A percentile compares a stretch with the other conserved stretches of the same genome.
phyloP scores from a whole-genome alignment of 257 asterid genomes.

The Cinchona pubescens region DNA sequence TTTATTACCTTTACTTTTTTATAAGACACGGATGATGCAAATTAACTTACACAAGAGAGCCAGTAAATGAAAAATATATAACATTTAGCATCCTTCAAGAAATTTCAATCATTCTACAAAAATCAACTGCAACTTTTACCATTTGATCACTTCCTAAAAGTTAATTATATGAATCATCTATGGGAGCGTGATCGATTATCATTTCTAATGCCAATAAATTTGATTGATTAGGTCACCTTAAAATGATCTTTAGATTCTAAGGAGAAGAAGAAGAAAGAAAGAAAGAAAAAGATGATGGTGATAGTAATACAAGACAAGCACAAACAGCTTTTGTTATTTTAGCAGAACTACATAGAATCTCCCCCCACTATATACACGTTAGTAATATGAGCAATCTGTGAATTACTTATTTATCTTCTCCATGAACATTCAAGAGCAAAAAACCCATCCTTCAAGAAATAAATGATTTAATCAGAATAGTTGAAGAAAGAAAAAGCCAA shows the following conservation, averaged over 20 bases:
- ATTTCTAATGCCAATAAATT: too few relatives aligned
- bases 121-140: neutral
- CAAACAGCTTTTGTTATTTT: neutral
- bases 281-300: neutral
- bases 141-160: neutral
- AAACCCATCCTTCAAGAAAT: neutral
- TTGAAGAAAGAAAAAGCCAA: neutral
- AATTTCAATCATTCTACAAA: neutral
- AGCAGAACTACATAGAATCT: neutral
- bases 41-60: neutral
- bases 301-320: neutral
- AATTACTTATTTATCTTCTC: too few relatives aligned
- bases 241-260: too few relatives aligned
- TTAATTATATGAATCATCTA: too few relatives aligned
- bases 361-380: neutral
- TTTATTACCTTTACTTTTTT: conserved; percentile 4
- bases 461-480: neutral
- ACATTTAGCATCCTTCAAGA: neutral
- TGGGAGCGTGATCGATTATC: too few relatives aligned
- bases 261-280: neutral
- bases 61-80: neutral
- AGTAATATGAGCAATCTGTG: neutral
- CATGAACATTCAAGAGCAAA: too few relatives aligned
- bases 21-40: conserved; percentile 4
- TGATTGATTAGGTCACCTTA: too few relatives aligned